Evolutionary conservation across 192 early-diverging fungal genomes (phyloP), one percentile per base, ranked within the genome.

Genomic region (Coemansia erecta): DNA sequence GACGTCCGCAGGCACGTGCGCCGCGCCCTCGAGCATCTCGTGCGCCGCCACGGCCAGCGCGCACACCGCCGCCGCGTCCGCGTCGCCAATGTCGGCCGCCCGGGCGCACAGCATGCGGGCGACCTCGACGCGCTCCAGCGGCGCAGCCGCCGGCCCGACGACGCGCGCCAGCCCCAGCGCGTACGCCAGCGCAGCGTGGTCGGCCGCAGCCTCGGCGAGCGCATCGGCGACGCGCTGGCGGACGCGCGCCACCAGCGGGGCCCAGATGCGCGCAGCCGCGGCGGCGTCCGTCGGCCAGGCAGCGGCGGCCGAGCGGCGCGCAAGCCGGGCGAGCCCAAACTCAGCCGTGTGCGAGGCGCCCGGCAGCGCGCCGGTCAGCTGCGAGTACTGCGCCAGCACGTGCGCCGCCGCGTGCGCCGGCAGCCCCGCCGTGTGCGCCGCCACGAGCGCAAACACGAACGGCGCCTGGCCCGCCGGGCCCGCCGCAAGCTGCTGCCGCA

Each of bases 201-300:
- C 14, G 4, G 47, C 21, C 24, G 47, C 47, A n/a, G n/a, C n/a
- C n/a, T n/a, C n/a, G n/a, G n/a, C n/a, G 13, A 48, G 47, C 47
- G 21, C 21, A 5, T 23, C 13, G 47, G 18, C 44, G 0, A 51
- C n/a, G 11, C 33, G 44, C 0, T 21, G 39, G 18, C 28, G 28
- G 35, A 68, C 44, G 21, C 58, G 62, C 47, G 37, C 15, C 12
- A 49, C 22, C 15, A 77, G 39, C 8, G 62, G 44, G 2, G 50
- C 49, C 75, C 75, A 78, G 3, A 64, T 58, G 4, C 50, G 54
- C 26, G 46, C 17, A 0, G 65, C 62, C 2, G 49, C 66, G 2
- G 65, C 62, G 2, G 49, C 66, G 2, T 40, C 15, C 21, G 50
- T 23, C 6, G 47, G 19, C n/a, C n/a, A n/a, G n/a, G n/a, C n/a